A percentile compares a stretch with the other conserved stretches of the same genome.
Evolutionary conservation across 257 asterid genomes (phyloP).

Genomic region (Cinchona pubescens): DNA sequence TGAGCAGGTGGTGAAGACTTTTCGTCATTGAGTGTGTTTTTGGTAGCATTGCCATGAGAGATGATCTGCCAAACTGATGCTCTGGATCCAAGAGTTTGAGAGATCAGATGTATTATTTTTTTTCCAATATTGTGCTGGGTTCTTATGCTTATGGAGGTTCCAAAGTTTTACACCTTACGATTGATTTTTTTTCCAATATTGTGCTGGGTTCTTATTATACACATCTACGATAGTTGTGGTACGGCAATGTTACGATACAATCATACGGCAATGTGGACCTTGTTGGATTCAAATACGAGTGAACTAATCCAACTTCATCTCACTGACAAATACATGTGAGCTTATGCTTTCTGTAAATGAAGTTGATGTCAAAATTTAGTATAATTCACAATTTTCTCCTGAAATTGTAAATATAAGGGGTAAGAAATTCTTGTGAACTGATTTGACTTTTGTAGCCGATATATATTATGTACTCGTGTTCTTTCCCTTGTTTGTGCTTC

Average conservation of each 20-base stretch:
- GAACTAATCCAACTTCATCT: neutral
- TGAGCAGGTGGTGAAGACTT: slow-evolving; percentile 78
- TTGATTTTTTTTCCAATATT: too few species aligned
- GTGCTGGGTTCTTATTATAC: too few species aligned
- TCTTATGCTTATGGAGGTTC: slow-evolving; percentile 1
- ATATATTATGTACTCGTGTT: neutral
- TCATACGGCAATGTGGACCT: neutral
- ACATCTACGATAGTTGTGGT: too few species aligned
- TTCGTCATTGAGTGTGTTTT: slow-evolving; percentile 58
- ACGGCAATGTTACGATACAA: too few species aligned
- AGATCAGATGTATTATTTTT: neutral
- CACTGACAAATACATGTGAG: neutral
- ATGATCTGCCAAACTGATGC: neutral
- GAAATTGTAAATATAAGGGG: slow-evolving; percentile 13
- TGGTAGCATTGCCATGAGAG: slow-evolving; percentile 4
- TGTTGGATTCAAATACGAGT: neutral
- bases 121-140: neutral
- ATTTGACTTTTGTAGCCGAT: too few species aligned
- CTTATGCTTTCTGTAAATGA: neutral
- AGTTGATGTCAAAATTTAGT: neutral
- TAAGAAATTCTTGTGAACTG: neutral
- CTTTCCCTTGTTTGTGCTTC: neutral
- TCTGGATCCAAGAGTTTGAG: neutral
- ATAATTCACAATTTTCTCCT: neutral
- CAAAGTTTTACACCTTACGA: neutral